Base-by-base conservation (phyloP, 2,329 filamentous ascomycete genomes). In the Ophiocordyceps camponoti-floridani region DNA sequence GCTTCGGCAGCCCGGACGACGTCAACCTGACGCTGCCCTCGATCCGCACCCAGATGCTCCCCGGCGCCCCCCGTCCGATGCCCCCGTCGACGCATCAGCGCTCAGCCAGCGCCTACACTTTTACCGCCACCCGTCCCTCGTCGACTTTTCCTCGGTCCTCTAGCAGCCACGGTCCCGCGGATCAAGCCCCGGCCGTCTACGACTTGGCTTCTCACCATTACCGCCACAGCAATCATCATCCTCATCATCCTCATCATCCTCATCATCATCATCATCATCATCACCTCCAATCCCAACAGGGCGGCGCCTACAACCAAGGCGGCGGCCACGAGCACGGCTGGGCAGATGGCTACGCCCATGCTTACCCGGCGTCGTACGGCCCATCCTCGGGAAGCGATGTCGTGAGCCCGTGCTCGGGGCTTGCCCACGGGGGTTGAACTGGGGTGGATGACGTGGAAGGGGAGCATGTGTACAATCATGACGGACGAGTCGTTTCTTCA, bases 1-100 rank as follows among this genome's bases (percentile, higher is more conserved):
- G n/a, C 3, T 16, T 27, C 27, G 7, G 18, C 6, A 10, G 40
- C 19, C 40, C 30, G 38, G 12, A 33, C 26, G 43, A 46, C 4
- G 30, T 45, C n/a, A 49, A 45, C 12, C 41, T 47, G n/a, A 51
- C 48, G 4, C 46, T 56, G n/a, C 54, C 54, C 3, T 52, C 54
- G 2, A 53, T 56, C 44, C 46, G 47, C 23, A 40, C 49, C 10
- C 54, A 54, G n/a, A 47, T 55, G 26, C 33, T 37, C 8, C 33
- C 33, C 10, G 33, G 33, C 8, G 33, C 33, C 2, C 33, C 33
- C 4, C 33, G 33, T 6, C 27, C 27, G 5, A 30, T n/a, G n/a
- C n/a, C n/a, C n/a, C n/a, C n/a, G 10, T 33, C 33, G 10, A 37
- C 46, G 40, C 54, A 55, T 42, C 50, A 53, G 44, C 48, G 52